Evolutionary conservation across 306 rosid species (phyloP), one percentile per base, ranked within the genome.

Genomic region (Rosa multiflora): DNA sequence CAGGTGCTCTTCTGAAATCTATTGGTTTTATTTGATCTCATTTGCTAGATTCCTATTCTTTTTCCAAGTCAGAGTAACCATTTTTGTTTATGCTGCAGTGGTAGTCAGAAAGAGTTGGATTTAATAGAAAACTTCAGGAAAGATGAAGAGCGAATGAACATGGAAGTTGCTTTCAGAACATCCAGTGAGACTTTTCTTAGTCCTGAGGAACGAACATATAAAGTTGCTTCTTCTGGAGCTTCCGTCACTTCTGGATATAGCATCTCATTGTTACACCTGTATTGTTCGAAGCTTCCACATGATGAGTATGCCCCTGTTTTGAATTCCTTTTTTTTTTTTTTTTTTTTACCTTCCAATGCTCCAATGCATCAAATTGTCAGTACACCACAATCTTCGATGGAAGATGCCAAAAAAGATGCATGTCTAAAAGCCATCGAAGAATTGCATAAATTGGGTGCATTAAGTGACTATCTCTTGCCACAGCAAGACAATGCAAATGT

Each of bases 361-460:
- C 91, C 99, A 29, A 81, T 93, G 52, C 83, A 77, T 76, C 86
- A 73, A 82, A 87, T 91, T 76, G 86, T 83, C 44, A 75, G 99
- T 78, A 8, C 83, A 10, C 84, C 97, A 8, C 94, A 90, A 78
- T 62, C 78, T 78, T 86, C 99, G 26, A 67, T 56, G 80, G 99
- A 91, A 70, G 96, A 85, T 79, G 90, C 99, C 62, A 95, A 87
- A 81, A 88, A 82, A 76, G 94, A 84, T 80, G 98, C 95, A 79
- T 92, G 99, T 85, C 84, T 95, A 81, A 86, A 89, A 80, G 95
- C 99, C 80, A 81, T 95, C n/a, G 90, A 92, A 87, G 90, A 88
- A 83, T 87, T 95, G 86, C 91, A 95, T 87, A 90, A 90, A 75
- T 56, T 81, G 76, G 97, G 98, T 73, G 88, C 93, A 75, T 86